A percentile compares a stretch with the other conserved stretches of the same genome.
phyloP scores from a whole-genome alignment of 1,284 basidiomycete genomes.

The Takashimella koratensis region DNA sequence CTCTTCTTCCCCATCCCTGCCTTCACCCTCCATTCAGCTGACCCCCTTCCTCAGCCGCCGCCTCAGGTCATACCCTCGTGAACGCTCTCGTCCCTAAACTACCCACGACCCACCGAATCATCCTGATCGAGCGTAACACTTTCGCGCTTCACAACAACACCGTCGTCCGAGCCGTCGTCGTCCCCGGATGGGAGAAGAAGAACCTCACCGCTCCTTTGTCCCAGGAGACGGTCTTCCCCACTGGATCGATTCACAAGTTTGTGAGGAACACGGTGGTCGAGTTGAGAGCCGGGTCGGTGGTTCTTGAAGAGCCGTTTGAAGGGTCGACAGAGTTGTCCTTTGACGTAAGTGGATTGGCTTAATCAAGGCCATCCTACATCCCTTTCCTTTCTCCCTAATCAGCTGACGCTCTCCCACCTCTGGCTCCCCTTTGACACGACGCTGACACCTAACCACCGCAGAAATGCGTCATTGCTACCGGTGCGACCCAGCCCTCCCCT shows the following conservation, averaged over 20 bases:
- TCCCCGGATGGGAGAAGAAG: constrained; percentile 46
- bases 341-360: constrained; percentile 32
- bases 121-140: background rate
- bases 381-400: background rate
- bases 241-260: background rate
- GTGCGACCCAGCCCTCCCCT: constrained; percentile 39
- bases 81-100: constrained; percentile 40
- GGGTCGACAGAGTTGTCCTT: constrained; percentile 44
- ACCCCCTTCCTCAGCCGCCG: constrained; percentile 30
- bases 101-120: constrained; percentile 45
- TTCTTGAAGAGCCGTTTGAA: constrained; percentile 44
- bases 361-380: background rate
- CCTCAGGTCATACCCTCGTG: constrained; percentile 40
- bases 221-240: constrained; percentile 39
- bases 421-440: background rate
- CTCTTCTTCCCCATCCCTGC: background rate
- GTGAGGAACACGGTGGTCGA: constrained; percentile 37
- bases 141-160: constrained; percentile 47
- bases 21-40: background rate
- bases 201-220: constrained; percentile 38
- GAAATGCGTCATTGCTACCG: constrained; percentile 44
- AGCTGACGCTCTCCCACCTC: too few relatives aligned
- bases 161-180: constrained; percentile 48
- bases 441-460: constrained; percentile 4
- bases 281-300: constrained; percentile 36